phyloP scores from a whole-genome alignment of 2,329 filamentous ascomycete species.

The Aspergillus chevalieri region DNA sequence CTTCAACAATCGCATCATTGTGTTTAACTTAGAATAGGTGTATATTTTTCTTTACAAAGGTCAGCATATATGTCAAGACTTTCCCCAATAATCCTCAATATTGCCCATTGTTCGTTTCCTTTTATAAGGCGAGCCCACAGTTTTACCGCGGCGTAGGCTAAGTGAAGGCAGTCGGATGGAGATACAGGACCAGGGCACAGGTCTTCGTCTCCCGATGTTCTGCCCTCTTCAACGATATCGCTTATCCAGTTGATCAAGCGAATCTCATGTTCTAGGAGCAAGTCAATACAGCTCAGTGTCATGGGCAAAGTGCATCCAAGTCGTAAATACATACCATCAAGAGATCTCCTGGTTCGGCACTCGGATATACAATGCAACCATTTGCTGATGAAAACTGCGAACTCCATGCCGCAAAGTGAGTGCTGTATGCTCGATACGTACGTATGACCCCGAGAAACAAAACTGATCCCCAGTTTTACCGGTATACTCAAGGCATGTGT shows the following conservation, averaged over 20 bases:
- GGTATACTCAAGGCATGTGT: constrained; percentile 61
- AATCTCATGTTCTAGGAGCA: constrained; percentile 9
- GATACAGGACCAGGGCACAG: not conserved
- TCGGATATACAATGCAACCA: constrained; percentile 15
- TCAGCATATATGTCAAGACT: constrained; percentile 29
- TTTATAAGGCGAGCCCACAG: constrained; percentile 18
- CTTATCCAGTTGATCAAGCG: constrained; percentile 13
- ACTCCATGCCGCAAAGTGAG: constrained; percentile 20
- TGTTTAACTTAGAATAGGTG: too few species aligned
- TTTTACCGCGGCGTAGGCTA: constrained; percentile 11
- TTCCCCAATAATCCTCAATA: constrained; percentile 37
- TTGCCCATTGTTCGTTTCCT: constrained; percentile 38
- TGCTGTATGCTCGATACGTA: constrained; percentile 21
- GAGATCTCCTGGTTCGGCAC: not conserved
- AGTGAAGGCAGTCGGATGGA: constrained; percentile 6
- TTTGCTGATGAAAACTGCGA: constrained; percentile 17
- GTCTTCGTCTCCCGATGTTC: constrained; percentile 12
- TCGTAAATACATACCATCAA: not conserved
- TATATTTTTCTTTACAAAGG: not conserved
- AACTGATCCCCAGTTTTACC: constrained; percentile 18
- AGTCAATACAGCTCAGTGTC: too few species aligned
- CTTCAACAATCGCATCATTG: not conserved
- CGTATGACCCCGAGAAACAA: constrained; percentile 13
- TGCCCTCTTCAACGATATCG: constrained; percentile 17
- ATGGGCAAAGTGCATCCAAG: too few species aligned